Conservation (phyloP, 768 basidiomycete species). For the Trametes cingulata region DNA sequence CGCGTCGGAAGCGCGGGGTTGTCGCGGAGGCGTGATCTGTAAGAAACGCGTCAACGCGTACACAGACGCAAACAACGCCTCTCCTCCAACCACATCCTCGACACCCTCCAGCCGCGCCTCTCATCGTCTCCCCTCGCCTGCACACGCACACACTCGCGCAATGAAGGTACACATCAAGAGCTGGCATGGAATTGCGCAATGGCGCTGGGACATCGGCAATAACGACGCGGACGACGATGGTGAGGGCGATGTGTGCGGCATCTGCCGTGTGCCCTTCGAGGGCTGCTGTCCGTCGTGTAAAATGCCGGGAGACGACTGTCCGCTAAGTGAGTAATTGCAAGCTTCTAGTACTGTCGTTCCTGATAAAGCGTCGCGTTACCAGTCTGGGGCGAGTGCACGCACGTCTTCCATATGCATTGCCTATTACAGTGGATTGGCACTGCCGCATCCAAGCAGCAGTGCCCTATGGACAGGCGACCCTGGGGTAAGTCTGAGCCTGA, state of each 20-base stretch:
- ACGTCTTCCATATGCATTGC: constrained; percentile 99
- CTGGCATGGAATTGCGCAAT: constrained; percentile 88
- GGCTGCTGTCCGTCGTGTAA: constrained; percentile 96
- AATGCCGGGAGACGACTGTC: constrained; percentile 95
- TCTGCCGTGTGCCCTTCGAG: constrained; percentile 90
- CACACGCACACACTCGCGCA: background rate
- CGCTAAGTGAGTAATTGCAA: constrained; percentile 63
- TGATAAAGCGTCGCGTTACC: constrained; percentile 3
- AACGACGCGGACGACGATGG: constrained; percentile 52
- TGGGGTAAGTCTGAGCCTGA: constrained; percentile 93
- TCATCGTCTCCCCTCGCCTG: background rate
- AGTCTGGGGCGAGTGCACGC: constrained; percentile 99
- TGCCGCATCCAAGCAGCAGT: constrained; percentile 86
- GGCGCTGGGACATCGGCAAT: constrained; percentile 74
- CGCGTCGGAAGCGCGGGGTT: background rate
- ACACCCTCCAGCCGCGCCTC: background rate
- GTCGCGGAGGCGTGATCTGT: constrained; percentile 5
- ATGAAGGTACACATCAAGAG: constrained; percentile 86
- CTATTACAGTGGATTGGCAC: constrained; percentile 95
- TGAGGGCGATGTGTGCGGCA: constrained; percentile 76
- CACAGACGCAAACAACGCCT: constrained; percentile 22
- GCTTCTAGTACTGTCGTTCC: too few species aligned
- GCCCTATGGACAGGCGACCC: constrained; percentile 94
- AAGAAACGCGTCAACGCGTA: constrained; percentile 21
- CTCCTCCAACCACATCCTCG: constrained; percentile 6